Evolutionary conservation across 164 flowering plant genomes (phyloP), one percentile per base, ranked within the genome.

Genomic region (Annona cherimola): DNA sequence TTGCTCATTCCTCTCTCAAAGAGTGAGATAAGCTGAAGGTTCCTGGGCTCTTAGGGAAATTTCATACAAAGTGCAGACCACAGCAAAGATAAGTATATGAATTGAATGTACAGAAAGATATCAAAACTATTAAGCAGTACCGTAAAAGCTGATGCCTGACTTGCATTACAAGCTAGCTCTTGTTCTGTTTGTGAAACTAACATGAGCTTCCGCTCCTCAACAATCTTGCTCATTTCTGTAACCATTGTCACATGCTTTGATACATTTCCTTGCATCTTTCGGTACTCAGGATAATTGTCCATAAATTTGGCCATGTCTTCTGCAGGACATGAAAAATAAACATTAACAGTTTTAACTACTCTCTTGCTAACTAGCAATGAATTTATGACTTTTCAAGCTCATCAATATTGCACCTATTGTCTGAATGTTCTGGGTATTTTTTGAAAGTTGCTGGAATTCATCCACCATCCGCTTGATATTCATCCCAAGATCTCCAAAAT

Each of bases 221-320:
- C 98, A 74, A 95, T 86, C 82, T 87, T 93, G 86, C 97, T 95
- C 95, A 95, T 87, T 81, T 95, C 99, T 46, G 99, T 90, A 12
- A 93, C 95, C 85, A 95, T 79, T 45, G 92, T 86, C 69, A 95
- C 98, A 83, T 95, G 99, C 82, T 95, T 95, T 69, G 99, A 93
- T 67, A 95, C 98, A 83, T 95, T 93, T 12, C 97, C 96, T 45
- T 93, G 99, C 96, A 91, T 92, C 81, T 90, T 93, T 78, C 88
- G 86, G 81, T 93, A 95, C 85, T 91, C 97, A 0, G 99, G 99
- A 70, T 93, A 95, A 73, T 90, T 93, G 73, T 91, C 98, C 73
- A 95, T 96, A 88, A 95, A 95, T 81, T 87, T 95, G 78, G 98
- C 96, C 97, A 95, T 95, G 80, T 95, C 98, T 72, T 95, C 98